Percentiles rank a stretch among this genome's conserved stretches.
Evolutionary conservation across 495 filamentous ascomycete genomes (phyloP).

Genomic region (Penicillium verhagenii): DNA sequence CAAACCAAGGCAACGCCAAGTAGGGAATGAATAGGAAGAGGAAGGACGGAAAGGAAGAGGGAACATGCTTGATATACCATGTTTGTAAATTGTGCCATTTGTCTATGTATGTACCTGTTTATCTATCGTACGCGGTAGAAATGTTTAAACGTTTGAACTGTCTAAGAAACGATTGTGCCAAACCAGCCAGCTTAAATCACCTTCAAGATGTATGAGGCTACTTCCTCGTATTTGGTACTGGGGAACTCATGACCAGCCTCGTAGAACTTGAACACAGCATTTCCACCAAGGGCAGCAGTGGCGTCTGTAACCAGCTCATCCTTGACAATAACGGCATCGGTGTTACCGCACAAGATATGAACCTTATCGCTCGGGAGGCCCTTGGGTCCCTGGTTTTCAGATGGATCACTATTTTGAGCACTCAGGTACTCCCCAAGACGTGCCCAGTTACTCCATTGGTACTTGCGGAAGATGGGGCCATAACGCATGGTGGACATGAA

Average conservation of each 20-base stretch:
- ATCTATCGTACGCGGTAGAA: background rate
- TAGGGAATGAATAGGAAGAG: constrained; percentile 9
- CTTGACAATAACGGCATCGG: constrained; percentile 53
- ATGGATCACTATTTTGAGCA: constrained; percentile 32
- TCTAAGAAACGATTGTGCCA: background rate
- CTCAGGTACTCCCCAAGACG: constrained; percentile 52
- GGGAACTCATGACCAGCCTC: constrained; percentile 60
- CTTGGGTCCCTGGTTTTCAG: constrained; percentile 15
- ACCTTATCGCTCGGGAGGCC: constrained; percentile 50
- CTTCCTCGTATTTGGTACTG: constrained; percentile 51
- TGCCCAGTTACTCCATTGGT: constrained; percentile 53
- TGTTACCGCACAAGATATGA: constrained; percentile 52
- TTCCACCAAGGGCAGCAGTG: constrained; percentile 46
- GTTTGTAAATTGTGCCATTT: constrained; percentile 15
- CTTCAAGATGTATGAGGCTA: constrained; percentile 46
- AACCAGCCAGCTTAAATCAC: constrained; percentile 25
- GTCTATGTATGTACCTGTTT: constrained; percentile 31
- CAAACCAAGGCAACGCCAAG: constrained; percentile 33
- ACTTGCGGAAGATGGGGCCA: constrained; percentile 52
- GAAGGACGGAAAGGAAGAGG: background rate
- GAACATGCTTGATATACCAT: background rate
- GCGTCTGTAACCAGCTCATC: constrained; percentile 59
- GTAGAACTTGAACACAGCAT: constrained; percentile 46
- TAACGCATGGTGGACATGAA: constrained; percentile 59
- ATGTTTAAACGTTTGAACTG: background rate